These are phyloP conservation scores for Aspergillus fumigatiaffinis DNA, from an alignment of 2,329 filamentous ascomycete genomes.

Conservation along the genomic window DNA sequence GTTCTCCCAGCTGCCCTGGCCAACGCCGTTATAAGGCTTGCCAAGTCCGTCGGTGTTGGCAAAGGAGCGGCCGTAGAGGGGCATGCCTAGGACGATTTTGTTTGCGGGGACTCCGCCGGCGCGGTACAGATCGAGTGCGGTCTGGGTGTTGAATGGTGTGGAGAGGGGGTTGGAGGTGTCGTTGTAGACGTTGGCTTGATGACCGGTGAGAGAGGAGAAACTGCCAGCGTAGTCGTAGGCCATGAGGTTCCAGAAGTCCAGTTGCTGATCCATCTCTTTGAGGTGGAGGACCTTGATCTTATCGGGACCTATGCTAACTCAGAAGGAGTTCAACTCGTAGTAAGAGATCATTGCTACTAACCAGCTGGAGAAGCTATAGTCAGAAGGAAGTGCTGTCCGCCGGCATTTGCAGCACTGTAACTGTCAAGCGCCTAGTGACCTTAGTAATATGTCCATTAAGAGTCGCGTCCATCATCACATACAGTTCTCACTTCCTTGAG, in stretches of 20 bases:
- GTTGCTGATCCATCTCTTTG: constrained; percentile 43
- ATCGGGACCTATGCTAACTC: constrained; percentile 28
- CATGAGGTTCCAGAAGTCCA: constrained; percentile 62
- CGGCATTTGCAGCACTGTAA: constrained; percentile 38
- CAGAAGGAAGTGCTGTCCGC: constrained; percentile 42
- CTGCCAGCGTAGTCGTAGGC: constrained; percentile 81
- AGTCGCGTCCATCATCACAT: constrained; percentile 6
- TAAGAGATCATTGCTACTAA: constrained; percentile 6
- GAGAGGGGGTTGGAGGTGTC: constrained; percentile 53
- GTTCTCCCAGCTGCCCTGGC: constrained; percentile 76
- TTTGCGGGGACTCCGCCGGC: constrained; percentile 57
- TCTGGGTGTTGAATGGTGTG: constrained; percentile 75
- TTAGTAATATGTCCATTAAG: too few species aligned
- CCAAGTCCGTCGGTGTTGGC: constrained; percentile 73
- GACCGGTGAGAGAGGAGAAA: constrained; percentile 69
- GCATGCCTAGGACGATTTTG: constrained; percentile 89
- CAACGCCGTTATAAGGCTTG: constrained; percentile 64
- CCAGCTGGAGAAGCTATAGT: constrained; percentile 46
- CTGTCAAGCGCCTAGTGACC: constrained; percentile 34
- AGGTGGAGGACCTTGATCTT: constrained; percentile 45
- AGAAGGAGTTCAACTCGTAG: neutral
- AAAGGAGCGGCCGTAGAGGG: constrained; percentile 85
- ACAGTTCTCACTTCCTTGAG: constrained; percentile 30
- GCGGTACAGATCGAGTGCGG: constrained; percentile 69
- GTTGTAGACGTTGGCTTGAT: constrained; percentile 75